Conservation (phyloP, 208 protist species). For the Zelonia costaricensis region DNA sequence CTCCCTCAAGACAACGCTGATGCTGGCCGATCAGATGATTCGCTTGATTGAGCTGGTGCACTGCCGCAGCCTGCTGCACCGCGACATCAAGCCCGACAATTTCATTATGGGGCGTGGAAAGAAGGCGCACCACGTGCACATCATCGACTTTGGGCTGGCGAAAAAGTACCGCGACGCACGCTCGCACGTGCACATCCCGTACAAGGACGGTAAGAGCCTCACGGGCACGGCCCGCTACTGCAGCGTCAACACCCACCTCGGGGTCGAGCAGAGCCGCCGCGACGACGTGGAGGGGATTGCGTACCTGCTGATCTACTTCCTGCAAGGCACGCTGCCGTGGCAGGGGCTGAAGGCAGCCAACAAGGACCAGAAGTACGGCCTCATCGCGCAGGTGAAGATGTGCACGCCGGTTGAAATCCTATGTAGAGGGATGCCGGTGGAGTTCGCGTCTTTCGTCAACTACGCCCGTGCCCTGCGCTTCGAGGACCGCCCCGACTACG, state of each 20-base stretch:
- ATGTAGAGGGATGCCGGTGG: conserved; percentile 91
- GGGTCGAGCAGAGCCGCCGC: conserved; percentile 96
- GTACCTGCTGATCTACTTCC: conserved; percentile 99
- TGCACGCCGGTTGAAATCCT: conserved; percentile 94
- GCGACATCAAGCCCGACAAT: conserved; percentile 96
- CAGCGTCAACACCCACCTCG: conserved; percentile 99
- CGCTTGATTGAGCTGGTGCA: conserved; percentile 92
- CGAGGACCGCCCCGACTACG: conserved; percentile 99
- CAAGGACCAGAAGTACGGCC: conserved; percentile 99
- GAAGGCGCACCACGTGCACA: conserved; percentile 92
- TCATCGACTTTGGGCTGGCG: conserved; percentile 99
- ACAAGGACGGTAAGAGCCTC: conserved; percentile 99
- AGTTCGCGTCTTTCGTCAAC: conserved; percentile 98
- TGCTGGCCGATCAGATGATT: conserved; percentile 94
- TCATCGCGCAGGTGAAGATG: conserved; percentile 98
- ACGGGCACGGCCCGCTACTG: conserved; percentile 99
- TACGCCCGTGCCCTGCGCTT: conserved; percentile 97
- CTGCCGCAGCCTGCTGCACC: conserved; percentile 90
- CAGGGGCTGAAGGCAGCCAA: conserved; percentile 96
- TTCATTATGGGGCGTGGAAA: conserved; percentile 92
- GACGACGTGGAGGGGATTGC: conserved; percentile 99
- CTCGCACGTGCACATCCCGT: conserved; percentile 99
- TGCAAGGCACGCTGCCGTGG: conserved; percentile 98
- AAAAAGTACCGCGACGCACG: conserved; percentile 99
- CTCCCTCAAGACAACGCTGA: conserved; percentile 92